These are phyloP conservation scores for Russula griseocarnosa DNA, from an alignment of 768 basidiomycete genomes.

Conservation along the genomic window DNA sequence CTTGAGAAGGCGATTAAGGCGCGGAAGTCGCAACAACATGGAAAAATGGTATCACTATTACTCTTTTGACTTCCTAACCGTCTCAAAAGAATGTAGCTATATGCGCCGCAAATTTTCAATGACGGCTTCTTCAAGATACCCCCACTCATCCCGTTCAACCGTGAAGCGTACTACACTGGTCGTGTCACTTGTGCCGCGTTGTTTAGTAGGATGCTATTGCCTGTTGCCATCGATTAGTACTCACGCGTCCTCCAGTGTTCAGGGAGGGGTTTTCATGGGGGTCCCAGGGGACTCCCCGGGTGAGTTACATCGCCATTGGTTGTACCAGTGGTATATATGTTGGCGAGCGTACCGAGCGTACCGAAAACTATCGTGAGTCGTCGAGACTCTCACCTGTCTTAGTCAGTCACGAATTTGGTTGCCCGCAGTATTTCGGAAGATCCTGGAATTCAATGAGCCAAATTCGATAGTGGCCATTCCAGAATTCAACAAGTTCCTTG, in stretches of 20 bases:
- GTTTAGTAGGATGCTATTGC: neutral
- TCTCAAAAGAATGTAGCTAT: slow-evolving; percentile 5
- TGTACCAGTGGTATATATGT: slow-evolving; percentile 4
- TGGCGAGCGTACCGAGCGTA: neutral
- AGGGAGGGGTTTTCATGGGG: neutral
- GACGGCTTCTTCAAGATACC: slow-evolving; percentile 9
- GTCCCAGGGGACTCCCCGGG: neutral
- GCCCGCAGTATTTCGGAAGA: neutral
- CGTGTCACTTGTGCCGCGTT: neutral
- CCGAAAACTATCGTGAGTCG: neutral
- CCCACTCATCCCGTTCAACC: neutral
- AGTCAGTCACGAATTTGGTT: neutral
- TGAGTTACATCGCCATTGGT: slow-evolving; percentile 5
- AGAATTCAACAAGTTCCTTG: slow-evolving; percentile 8
- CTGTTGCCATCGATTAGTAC: neutral
- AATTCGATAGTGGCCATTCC: slow-evolving; percentile 5
- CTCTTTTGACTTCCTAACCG: neutral
- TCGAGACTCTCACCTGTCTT: neutral
- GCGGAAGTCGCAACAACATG: neutral
- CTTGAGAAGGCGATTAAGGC: neutral
- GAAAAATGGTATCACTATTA: neutral
- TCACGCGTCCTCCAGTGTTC: slow-evolving; percentile 3
- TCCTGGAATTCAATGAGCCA: slow-evolving; percentile 7
- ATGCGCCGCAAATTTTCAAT: neutral
- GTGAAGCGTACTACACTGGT: neutral